Conservation (phyloP, 176 grass and related monocot species). For the Oryza meridionalis region DNA sequence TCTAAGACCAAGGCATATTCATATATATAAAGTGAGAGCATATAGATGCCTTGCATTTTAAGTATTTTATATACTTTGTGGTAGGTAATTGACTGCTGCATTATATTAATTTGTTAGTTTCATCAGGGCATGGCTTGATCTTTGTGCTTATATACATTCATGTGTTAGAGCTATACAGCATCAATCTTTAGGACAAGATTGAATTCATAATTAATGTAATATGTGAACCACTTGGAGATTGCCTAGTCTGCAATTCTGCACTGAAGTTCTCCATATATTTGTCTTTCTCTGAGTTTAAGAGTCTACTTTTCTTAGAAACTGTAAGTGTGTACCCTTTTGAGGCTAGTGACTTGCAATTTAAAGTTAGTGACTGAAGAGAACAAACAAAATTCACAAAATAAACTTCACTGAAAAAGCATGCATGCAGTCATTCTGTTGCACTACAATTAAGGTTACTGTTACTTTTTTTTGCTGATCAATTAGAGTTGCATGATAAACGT, state of each 20-base stretch:
- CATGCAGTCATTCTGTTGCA: not conserved
- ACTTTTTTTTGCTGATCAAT: not conserved
- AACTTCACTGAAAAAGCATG: not conserved
- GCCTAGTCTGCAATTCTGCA: not conserved
- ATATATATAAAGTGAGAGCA: not conserved
- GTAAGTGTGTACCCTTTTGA: not conserved
- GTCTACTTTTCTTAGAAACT: not conserved
- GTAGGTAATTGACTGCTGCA: not conserved
- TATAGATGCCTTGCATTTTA: too few relatives aligned
- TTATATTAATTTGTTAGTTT: not conserved
- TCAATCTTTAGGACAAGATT: not conserved
- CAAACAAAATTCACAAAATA: not conserved
- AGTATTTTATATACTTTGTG: too few relatives aligned
- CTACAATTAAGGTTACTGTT: too few relatives aligned
- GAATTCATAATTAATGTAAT: not conserved
- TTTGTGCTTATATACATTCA: not conserved
- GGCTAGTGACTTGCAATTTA: not conserved
- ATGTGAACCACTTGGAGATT: not conserved
- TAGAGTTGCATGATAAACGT: not conserved
- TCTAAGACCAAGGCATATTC: not conserved
- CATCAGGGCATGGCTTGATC: not conserved
- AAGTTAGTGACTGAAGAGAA: not conserved
- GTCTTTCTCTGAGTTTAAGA: not conserved
- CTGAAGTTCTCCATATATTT: not conserved
- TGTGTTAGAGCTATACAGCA: not conserved